These are phyloP conservation scores for Beauveria pseudobassiana DNA, from an alignment of 2,329 filamentous ascomycete genomes.

Conservation along the genomic window DNA sequence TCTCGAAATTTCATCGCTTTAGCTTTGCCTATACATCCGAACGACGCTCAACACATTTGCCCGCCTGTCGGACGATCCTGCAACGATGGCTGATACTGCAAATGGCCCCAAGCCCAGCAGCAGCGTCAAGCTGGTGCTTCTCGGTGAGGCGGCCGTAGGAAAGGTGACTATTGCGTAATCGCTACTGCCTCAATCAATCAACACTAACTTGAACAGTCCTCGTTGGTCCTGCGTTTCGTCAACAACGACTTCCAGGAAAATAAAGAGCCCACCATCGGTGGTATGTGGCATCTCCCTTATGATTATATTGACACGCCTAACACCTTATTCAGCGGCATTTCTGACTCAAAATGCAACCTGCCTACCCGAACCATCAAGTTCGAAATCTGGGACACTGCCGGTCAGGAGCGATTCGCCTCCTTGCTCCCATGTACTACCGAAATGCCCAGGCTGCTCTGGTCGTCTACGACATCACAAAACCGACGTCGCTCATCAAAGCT, in stretches of 20 bases:
- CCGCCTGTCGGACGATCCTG: conserved; percentile 1
- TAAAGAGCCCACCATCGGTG: conserved; percentile 98
- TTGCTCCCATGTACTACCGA: conserved; percentile 99
- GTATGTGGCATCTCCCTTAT: conserved; percentile 41
- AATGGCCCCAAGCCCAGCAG: conserved; percentile 88
- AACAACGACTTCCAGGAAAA: conserved; percentile 99
- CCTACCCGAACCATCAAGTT: conserved; percentile 88
- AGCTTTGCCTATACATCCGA: background rate
- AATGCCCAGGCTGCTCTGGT: conserved; percentile 97
- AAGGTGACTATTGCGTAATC: conserved; percentile 59
- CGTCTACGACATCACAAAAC: conserved; percentile 97
- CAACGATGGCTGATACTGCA: conserved; percentile 37
- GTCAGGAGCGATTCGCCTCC: conserved; percentile 95
- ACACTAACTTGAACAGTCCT: conserved; percentile 57
- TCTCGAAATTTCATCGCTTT: background rate
- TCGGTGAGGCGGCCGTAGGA: conserved; percentile 95
- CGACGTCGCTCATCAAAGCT: conserved; percentile 88
- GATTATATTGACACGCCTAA: background rate
- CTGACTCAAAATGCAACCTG: conserved; percentile 95
- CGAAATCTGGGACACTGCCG: conserved; percentile 97
- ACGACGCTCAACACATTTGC: background rate
- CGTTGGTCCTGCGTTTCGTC: conserved; percentile 93
- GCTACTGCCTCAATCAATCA: too few relatives aligned
- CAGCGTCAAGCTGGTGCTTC: conserved; percentile 97
- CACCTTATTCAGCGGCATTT: conserved; percentile 65